A percentile compares a stretch with the other conserved stretches of the same genome.
These are phyloP conservation scores for Neospermospora avenae DNA, from an alignment of 2,329 filamentous ascomycete genomes.

Conservation along the genomic window DNA sequence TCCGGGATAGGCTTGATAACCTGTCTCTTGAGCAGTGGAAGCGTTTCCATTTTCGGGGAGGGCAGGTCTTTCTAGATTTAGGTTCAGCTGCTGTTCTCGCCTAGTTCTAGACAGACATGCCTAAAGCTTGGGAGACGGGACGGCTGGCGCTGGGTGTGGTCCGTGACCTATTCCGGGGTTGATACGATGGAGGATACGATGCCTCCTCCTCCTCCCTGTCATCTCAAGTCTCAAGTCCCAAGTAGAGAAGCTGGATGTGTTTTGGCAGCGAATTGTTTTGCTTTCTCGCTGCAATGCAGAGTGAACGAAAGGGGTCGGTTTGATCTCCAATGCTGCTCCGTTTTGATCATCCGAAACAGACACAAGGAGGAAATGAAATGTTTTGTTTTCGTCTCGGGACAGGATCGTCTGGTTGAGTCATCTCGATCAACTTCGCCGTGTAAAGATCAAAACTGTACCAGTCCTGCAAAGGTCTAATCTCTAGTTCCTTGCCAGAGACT, in stretches of 20 bases:
- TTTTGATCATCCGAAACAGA: conserved; percentile 11
- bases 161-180: not conserved
- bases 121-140: no score
- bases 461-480: not conserved
- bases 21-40: no score
- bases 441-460: not conserved
- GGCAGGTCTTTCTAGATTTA: no score
- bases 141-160: conserved; percentile 6
- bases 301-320: not conserved
- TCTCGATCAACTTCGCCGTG: not conserved
- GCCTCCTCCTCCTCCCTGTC: not conserved
- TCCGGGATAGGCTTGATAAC: no score
- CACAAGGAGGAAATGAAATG: not conserved
- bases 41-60: no score
- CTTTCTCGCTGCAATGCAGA: not conserved
- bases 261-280: not conserved
- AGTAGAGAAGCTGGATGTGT: not conserved
- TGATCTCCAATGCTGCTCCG: not conserved
- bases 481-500: not conserved
- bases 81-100: no score
- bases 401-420: conserved; percentile 2
- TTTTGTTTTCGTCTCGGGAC: not conserved
- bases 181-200: not conserved
- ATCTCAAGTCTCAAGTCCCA: not conserved
- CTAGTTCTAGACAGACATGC: no score